Conservation (phyloP, 208 protist species). For the Acanthamoeba quina region DNA sequence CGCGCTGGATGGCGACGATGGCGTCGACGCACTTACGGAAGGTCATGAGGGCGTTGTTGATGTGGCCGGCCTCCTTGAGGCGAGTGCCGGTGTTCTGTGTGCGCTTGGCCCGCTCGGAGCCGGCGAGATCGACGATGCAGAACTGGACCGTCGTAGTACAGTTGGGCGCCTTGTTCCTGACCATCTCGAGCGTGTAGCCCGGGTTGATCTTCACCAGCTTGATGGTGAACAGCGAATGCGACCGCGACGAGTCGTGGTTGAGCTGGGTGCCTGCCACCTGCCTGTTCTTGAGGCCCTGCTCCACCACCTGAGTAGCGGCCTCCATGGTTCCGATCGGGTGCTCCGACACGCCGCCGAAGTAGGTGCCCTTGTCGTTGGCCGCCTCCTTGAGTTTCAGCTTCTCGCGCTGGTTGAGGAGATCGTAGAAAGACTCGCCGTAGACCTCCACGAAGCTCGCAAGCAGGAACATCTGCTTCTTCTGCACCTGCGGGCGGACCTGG, state of each 20-base stretch:
- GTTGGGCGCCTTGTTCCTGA: slow-evolving; percentile 25
- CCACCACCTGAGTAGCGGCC: slow-evolving; percentile 37
- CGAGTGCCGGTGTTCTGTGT: slow-evolving; percentile 78
- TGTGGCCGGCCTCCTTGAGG: slow-evolving; percentile 87
- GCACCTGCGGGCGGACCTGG: background rate
- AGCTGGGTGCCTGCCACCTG: slow-evolving; percentile 71
- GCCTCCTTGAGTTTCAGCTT: slow-evolving; percentile 57
- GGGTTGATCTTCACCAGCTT: slow-evolving; percentile 49
- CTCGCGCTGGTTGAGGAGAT: slow-evolving; percentile 69
- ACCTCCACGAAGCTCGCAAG: slow-evolving; percentile 74
- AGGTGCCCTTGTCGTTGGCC: slow-evolving; percentile 11
- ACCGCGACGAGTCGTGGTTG: slow-evolving; percentile 73
- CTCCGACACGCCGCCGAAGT: slow-evolving; percentile 28
- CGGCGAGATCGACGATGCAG: slow-evolving; percentile 86
- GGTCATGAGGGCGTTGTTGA: slow-evolving; percentile 88
- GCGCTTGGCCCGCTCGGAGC: slow-evolving; percentile 82
- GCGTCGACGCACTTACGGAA: slow-evolving; percentile 86
- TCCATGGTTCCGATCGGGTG: background rate
- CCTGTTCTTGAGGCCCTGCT: slow-evolving; percentile 70
- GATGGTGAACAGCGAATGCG: slow-evolving; percentile 76
- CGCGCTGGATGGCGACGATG: slow-evolving; percentile 80
- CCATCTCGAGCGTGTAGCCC: slow-evolving; percentile 49
- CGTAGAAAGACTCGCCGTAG: slow-evolving; percentile 76
- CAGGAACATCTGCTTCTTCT: background rate
- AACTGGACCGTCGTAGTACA: slow-evolving; percentile 4